A percentile compares a stretch with the other conserved stretches of the same genome.
These are phyloP conservation scores for Hibiscus mutabilis DNA, from an alignment of 345 rosid genomes.

Conservation along the genomic window DNA sequence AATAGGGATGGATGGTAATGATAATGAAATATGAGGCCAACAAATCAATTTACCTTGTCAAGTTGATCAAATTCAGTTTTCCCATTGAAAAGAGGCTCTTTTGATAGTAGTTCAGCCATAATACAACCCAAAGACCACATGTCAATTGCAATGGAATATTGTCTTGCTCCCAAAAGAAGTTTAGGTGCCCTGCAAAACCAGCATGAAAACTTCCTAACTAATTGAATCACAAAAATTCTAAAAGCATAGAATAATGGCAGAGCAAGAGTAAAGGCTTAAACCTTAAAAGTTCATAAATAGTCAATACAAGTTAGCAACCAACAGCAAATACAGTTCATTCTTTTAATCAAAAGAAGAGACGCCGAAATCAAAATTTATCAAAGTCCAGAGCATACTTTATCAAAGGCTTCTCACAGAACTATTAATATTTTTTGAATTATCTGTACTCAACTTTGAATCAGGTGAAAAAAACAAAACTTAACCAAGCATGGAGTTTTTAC, in stretches of 20 bases:
- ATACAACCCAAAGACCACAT: conserved; percentile 97
- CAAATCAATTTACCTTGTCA: conserved; percentile 39
- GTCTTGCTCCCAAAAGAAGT: conserved; percentile 67
- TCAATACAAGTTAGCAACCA: background rate
- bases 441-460: background rate
- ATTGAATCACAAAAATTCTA: background rate
- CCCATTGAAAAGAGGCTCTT: conserved; percentile 67
- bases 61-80: conserved; percentile 66
- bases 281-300: background rate
- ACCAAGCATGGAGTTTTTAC: background rate
- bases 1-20: background rate
- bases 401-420: background rate
- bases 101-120: conserved; percentile 80
- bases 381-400: background rate
- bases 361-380: background rate
- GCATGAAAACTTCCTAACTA: background rate
- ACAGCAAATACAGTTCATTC: background rate
- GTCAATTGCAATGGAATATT: conserved; percentile 80
- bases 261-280: background rate
- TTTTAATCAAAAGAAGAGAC: background rate
- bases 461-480: background rate
- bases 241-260: background rate
- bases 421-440: background rate
- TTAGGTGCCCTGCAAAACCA: conserved; percentile 68
- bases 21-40: background rate